These are phyloP conservation scores for Cruciata laevipes DNA, from an alignment of 257 asterid genomes.

Conservation along the genomic window DNA sequence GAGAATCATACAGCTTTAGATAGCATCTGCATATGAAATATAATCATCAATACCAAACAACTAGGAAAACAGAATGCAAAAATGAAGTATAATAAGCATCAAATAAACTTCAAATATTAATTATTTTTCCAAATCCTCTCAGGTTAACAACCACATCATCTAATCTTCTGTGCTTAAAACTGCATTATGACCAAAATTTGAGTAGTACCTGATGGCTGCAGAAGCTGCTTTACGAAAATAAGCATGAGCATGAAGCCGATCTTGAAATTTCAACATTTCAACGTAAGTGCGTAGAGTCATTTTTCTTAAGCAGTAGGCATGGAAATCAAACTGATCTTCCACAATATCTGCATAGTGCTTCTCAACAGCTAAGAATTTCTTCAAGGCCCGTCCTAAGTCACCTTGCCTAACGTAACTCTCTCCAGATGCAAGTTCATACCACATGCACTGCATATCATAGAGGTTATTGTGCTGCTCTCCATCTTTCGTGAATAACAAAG, in stretches of 20 bases:
- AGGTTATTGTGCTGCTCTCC: slow-evolving; percentile 97
- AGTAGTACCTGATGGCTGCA: slow-evolving; percentile 71
- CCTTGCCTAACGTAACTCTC: slow-evolving; percentile 93
- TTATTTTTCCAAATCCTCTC: neutral
- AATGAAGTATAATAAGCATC: neutral
- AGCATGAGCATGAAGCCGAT: slow-evolving; percentile 80
- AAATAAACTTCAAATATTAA: neutral
- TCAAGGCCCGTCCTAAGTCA: slow-evolving; percentile 93
- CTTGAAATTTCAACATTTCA: slow-evolving; percentile 90
- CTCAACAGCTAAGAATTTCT: slow-evolving; percentile 95
- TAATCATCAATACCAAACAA: slow-evolving; percentile 12
- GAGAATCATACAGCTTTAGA: slow-evolving; percentile 81
- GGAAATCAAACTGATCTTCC: slow-evolving; percentile 97
- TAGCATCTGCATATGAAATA: slow-evolving; percentile 64
- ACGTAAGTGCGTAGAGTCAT: slow-evolving; percentile 95
- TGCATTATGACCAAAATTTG: neutral
- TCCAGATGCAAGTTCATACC: slow-evolving; percentile 97
- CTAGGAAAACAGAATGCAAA: neutral
- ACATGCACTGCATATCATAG: slow-evolving; percentile 99
- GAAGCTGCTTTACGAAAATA: slow-evolving; percentile 92
- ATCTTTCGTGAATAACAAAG: slow-evolving; percentile 90
- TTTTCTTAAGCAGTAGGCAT: slow-evolving; percentile 91
- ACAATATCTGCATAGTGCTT: slow-evolving; percentile 94
- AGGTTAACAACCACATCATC: neutral
- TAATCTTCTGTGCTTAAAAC: slow-evolving; percentile 9